Evolutionary conservation across 129 eudicot species (phyloP).

Genomic region (Lactuca saligna): DNA sequence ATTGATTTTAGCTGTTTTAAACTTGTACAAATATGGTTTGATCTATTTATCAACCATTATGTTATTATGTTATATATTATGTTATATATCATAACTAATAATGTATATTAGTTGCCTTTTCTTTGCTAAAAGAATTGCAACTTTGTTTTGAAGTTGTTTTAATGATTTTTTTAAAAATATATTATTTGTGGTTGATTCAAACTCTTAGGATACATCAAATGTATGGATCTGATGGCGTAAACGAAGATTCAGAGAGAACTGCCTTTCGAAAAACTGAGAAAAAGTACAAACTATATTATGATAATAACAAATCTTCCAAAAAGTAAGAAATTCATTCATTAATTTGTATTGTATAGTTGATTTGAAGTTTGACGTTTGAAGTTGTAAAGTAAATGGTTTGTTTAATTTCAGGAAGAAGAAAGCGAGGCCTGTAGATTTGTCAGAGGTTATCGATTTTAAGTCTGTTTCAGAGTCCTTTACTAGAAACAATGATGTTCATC

Average conservation of each 20-base stretch:
- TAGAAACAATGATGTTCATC: slow-evolving; percentile 33
- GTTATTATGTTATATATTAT: too few species aligned
- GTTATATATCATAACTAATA: too few species aligned
- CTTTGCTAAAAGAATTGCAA: too few species aligned
- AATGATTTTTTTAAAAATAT: too few species aligned
- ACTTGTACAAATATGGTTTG: too few species aligned
- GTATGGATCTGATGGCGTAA: slow-evolving; percentile 59
- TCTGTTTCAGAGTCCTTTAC: slow-evolving; percentile 50
- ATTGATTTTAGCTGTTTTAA: too few species aligned
- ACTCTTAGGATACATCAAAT: slow-evolving; percentile 25
- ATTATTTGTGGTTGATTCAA: slow-evolving; percentile 3
- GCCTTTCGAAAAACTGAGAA: slow-evolving; percentile 92
- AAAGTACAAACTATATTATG: slow-evolving; percentile 77
- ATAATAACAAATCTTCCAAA: slow-evolving; percentile 53
- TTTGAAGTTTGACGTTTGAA: too few species aligned
- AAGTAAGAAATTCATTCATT: slow-evolving; percentile 32
- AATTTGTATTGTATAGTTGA: background rate
- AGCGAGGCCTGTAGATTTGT: slow-evolving; percentile 70
- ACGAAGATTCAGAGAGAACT: slow-evolving; percentile 70
- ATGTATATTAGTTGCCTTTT: too few species aligned
- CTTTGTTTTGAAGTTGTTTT: too few species aligned
- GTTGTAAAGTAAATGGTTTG: background rate
- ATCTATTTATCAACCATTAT: too few species aligned
- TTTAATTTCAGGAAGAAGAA: slow-evolving; percentile 54
- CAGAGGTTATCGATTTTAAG: slow-evolving; percentile 86